phyloP scores from a whole-genome alignment of 768 basidiomycete species.

The Jaapia argillacea region DNA sequence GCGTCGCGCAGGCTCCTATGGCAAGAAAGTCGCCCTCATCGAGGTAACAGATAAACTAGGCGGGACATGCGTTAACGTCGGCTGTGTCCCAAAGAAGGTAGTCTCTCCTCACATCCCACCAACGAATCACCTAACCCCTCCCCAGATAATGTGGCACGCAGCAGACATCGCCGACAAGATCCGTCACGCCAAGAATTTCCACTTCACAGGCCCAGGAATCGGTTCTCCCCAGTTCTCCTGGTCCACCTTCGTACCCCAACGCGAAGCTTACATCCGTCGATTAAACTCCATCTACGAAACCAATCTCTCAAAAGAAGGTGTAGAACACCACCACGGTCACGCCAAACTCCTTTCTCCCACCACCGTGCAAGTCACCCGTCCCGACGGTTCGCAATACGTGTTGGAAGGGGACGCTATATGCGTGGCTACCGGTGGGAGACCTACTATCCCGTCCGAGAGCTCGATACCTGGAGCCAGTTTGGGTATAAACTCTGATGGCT shows the following conservation, averaged over 20 bases:
- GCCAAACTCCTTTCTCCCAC: conserved; percentile 63
- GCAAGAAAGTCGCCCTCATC: conserved; percentile 86
- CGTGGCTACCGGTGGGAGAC: conserved; percentile 81
- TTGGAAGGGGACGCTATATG: conserved; percentile 71
- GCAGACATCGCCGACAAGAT: conserved; percentile 85
- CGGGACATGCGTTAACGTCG: conserved; percentile 97
- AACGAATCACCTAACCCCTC: too few relatives aligned
- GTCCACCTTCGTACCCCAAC: conserved; percentile 84
- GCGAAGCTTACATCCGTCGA: conserved; percentile 88
- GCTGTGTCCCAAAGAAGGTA: conserved; percentile 97
- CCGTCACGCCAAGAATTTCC: conserved; percentile 64
- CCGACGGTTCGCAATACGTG: conserved; percentile 60
- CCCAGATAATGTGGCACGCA: conserved; percentile 95
- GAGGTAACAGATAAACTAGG: conserved; percentile 71
- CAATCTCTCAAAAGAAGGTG: conserved; percentile 80
- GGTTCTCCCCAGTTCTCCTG: conserved; percentile 69
- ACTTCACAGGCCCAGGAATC: conserved; percentile 49
- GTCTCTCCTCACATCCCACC: too few relatives aligned
- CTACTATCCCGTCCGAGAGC: conserved; percentile 68
- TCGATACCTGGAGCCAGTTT: conserved; percentile 82
- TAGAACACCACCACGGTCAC: conserved; percentile 78
- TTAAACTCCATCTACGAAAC: conserved; percentile 88
- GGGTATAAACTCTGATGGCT: conserved; percentile 91
- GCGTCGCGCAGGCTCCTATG: conserved; percentile 88
- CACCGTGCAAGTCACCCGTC: conserved; percentile 61